Evolutionary conservation across 116 monocot species (phyloP).

Genomic region (Trichopus zeylanicus): DNA sequence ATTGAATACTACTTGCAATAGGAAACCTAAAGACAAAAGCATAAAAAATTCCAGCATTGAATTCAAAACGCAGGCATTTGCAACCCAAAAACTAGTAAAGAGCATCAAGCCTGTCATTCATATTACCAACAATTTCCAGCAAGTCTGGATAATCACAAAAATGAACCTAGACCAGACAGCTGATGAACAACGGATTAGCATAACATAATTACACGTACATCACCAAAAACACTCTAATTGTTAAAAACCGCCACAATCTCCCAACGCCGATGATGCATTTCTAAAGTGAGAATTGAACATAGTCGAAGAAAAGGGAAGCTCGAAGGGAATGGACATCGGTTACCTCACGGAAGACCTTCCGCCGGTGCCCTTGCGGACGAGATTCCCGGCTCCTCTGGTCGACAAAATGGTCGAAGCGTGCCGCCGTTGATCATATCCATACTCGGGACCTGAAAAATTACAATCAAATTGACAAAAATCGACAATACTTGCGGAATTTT

Average conservation of each 20-base stretch:
- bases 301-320: not conserved
- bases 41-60: not conserved
- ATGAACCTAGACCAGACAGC: too few relatives aligned
- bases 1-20: not conserved
- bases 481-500: not conserved
- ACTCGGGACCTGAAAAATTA: slow-evolving; percentile 16
- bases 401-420: slow-evolving; percentile 45
- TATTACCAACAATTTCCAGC: too few relatives aligned
- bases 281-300: not conserved
- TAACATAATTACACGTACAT: too few relatives aligned
- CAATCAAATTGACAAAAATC: not conserved
- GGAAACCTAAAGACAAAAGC: not conserved
- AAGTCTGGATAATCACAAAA: too few relatives aligned
- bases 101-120: too few relatives aligned
- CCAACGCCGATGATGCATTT: not conserved
- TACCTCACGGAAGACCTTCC: slow-evolving; percentile 96
- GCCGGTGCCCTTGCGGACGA: slow-evolving; percentile 91
- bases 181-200: too few relatives aligned
- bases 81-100: too few relatives aligned
- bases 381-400: slow-evolving; percentile 62
- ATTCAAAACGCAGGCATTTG: too few relatives aligned
- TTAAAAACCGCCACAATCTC: not conserved
- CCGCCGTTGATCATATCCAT: slow-evolving; percentile 34
- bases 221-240: too few relatives aligned
- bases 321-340: not conserved